Evolutionary conservation across 2,329 filamentous ascomycete genomes (phyloP).

Genomic region (Biscogniauxia marginata): DNA sequence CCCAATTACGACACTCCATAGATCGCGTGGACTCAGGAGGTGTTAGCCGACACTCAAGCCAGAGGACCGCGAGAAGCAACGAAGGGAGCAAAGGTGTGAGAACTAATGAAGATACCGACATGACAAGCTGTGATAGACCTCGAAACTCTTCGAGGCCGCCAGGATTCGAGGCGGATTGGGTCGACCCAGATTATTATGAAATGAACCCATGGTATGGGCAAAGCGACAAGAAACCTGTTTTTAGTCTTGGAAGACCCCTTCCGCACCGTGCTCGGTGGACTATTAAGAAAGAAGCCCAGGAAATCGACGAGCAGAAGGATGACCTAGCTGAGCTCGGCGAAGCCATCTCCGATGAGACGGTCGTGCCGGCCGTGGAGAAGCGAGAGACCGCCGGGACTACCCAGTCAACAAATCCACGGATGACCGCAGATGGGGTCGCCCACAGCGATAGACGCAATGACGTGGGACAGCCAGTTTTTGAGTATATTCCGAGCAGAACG

Average conservation of each 20-base stretch:
- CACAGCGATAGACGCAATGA: constrained; percentile 8
- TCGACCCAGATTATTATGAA: constrained; percentile 22
- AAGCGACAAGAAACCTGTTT: constrained; percentile 18
- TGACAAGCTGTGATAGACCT: too few relatives aligned
- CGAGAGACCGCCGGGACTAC: too few relatives aligned
- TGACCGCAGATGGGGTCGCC: constrained; percentile 5
- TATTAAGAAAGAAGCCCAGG: constrained; percentile 5
- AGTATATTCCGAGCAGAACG: constrained; percentile 3
- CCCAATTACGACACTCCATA: too few relatives aligned
- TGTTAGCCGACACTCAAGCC: too few relatives aligned
- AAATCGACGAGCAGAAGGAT: constrained; percentile 4
- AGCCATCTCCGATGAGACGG: neutral
- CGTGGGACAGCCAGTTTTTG: constrained; percentile 13
- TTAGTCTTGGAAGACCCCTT: constrained; percentile 26
- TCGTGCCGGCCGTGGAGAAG: neutral
- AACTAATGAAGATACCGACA: too few relatives aligned
- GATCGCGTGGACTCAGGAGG: too few relatives aligned
- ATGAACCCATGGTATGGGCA: constrained; percentile 27
- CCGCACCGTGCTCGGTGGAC: constrained; percentile 20
- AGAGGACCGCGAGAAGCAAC: too few relatives aligned
- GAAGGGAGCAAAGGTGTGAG: too few relatives aligned
- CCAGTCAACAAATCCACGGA: neutral
- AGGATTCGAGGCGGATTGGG: constrained; percentile 9
- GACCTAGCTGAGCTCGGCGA: constrained; percentile 6
- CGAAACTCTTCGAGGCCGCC: too few relatives aligned